These are phyloP conservation scores for Otatea glauca DNA, from an alignment of 176 grass and related monocot species.

Conservation along the genomic window DNA sequence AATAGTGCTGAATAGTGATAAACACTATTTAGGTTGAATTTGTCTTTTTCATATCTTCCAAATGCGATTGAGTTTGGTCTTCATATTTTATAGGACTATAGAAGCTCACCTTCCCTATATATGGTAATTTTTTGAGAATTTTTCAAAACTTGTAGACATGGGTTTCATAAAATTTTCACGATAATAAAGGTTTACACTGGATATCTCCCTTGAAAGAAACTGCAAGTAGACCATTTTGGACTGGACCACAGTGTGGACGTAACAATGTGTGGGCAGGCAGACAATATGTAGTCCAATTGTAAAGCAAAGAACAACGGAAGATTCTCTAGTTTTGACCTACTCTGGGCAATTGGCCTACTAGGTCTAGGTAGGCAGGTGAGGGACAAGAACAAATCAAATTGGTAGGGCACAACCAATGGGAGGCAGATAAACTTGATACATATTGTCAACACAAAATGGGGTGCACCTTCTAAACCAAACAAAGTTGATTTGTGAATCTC, in stretches of 20 bases:
- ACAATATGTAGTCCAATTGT: background rate
- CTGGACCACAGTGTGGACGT: background rate
- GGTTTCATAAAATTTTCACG: too few relatives aligned
- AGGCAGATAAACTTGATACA: background rate
- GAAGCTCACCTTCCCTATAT: too few relatives aligned
- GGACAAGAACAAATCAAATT: background rate
- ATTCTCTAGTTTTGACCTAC: background rate
- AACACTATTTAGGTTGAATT: too few relatives aligned
- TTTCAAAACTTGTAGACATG: too few relatives aligned
- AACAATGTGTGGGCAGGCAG: background rate
- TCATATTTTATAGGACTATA: too few relatives aligned
- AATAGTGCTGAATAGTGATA: too few relatives aligned
- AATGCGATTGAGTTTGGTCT: too few relatives aligned
- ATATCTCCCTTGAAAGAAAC: background rate
- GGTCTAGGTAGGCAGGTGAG: background rate
- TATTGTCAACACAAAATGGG: background rate
- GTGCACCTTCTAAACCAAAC: background rate
- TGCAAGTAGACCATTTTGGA: background rate
- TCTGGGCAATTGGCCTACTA: background rate
- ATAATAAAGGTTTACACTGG: too few relatives aligned
- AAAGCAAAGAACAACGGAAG: conserved; percentile 9
- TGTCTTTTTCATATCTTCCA: too few relatives aligned
- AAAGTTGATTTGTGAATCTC: background rate
- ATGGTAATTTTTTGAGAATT: too few relatives aligned
- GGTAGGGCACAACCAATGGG: background rate